A percentile compares a stretch with the other conserved stretches of the same genome.
These are phyloP conservation scores for Gracilaria gracilis DNA, from an alignment of 23 red algal genomes.

Conservation along the genomic window DNA sequence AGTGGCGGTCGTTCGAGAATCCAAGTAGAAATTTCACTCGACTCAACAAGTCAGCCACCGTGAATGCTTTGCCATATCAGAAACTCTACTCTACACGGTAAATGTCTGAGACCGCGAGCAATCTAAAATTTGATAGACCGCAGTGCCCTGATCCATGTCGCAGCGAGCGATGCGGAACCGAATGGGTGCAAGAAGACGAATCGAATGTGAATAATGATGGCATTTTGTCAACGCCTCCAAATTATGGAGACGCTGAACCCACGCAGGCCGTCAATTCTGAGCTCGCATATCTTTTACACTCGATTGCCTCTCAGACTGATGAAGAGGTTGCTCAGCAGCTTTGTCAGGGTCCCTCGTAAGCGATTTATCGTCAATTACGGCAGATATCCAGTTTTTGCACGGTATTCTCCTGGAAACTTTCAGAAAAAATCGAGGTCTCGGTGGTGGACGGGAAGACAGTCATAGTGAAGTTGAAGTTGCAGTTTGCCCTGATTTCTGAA, in stretches of 20 bases:
- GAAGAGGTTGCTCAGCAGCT: constrained; percentile 43
- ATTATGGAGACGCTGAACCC: neutral
- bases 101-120: constrained; percentile 58
- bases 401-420: neutral
- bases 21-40: constrained; percentile 1
- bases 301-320: neutral
- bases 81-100: constrained; percentile 47
- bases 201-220: neutral
- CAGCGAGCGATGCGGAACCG: neutral
- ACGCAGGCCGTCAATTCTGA: neutral
- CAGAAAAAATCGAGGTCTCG: neutral
- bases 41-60: constrained; percentile 42
- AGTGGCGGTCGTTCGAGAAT: constrained; percentile 35
- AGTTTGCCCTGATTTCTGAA: neutral
- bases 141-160: neutral
- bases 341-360: constrained; percentile 48
- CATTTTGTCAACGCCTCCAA: neutral
- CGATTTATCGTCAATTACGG: constrained; percentile 50
- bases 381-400: constrained; percentile 11
- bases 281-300: neutral
- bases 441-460: neutral
- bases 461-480: neutral
- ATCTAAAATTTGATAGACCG: constrained; percentile 45
- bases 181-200: neutral
- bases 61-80: constrained; percentile 70